phyloP scores from a whole-genome alignment of 441 rosid species.

The Populus hybrid region DNA sequence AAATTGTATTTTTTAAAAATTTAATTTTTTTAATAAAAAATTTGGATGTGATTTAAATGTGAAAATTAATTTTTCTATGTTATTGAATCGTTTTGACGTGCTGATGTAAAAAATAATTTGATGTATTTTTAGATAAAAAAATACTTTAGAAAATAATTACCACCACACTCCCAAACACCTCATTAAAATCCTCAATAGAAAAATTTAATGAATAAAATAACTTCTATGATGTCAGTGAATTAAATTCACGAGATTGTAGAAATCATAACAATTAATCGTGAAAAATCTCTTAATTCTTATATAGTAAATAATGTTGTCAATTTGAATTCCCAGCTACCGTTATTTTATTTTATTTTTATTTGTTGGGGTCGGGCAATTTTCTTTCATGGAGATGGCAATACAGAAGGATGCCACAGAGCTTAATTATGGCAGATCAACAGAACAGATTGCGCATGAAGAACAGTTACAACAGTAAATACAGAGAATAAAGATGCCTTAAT shows the following conservation, averaged over 20 bases:
- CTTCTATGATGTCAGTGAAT: background rate
- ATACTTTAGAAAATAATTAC: no score
- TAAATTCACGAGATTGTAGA: background rate
- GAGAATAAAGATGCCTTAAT: background rate
- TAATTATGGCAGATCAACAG: background rate
- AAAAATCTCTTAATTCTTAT: background rate
- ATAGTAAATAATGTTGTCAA: background rate
- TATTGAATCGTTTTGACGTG: rapidly evolving
- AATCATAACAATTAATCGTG: background rate
- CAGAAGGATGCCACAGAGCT: background rate
- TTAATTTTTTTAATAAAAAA: no score
- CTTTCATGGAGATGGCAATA: background rate
- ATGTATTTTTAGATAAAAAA: no score
- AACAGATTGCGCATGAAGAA: background rate
- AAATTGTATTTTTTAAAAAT: no score
- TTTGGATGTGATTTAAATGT: no score
- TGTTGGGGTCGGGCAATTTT: background rate
- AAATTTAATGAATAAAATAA: no score
- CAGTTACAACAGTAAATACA: background rate
- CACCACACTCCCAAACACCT: rapidly evolving
- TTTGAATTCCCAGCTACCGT: background rate
- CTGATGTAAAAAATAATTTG: no score
- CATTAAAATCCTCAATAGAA: no score
- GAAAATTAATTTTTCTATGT: no score
- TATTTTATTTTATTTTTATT: no score